Percentiles rank a stretch among this genome's conserved stretches.
Evolutionary conservation across 1,284 basidiomycete genomes (phyloP).

Genomic region (Ustilago curta): DNA sequence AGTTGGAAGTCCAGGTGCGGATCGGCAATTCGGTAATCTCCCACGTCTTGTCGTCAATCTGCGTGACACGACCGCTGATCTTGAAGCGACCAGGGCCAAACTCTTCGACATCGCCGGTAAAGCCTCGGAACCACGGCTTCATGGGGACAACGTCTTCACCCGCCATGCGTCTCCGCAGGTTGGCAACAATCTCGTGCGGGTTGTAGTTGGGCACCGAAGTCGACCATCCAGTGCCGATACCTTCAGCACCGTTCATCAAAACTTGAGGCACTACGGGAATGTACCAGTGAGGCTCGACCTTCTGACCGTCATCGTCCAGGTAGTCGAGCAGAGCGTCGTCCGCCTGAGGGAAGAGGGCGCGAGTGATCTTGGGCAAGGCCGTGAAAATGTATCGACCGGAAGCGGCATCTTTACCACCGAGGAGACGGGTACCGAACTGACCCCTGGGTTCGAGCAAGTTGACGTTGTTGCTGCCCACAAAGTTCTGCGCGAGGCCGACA

Average conservation of each 20-base stretch:
- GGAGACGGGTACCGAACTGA: conserved; percentile 85
- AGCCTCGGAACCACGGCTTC: conserved; percentile 97
- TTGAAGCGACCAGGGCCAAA: conserved; percentile 88
- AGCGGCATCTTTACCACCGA: conserved; percentile 78
- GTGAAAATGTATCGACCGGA: conserved; percentile 98
- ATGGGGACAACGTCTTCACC: conserved; percentile 86
- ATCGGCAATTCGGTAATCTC: conserved; percentile 97
- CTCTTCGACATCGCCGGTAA: conserved; percentile 84
- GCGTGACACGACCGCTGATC: conserved; percentile 79
- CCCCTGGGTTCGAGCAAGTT: conserved; percentile 90
- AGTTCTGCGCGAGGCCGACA: conserved; percentile 92
- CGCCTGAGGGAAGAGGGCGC: conserved; percentile 82
- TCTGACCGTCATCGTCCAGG: conserved; percentile 86
- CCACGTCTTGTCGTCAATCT: conserved; percentile 86
- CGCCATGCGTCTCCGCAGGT: conserved; percentile 86
- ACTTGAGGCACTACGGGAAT: conserved; percentile 90
- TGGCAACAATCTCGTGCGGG: conserved; percentile 87
- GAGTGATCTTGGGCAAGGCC: conserved; percentile 80
- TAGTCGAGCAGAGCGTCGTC: conserved; percentile 88
- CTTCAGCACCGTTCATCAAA: conserved; percentile 93
- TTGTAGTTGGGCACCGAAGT: conserved; percentile 94
- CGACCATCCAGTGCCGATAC: conserved; percentile 99
- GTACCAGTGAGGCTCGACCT: conserved; percentile 95
- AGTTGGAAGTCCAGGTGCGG: conserved; percentile 92
- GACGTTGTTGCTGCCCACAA: conserved; percentile 95